phyloP scores from a whole-genome alignment of 2,329 filamentous ascomycete species.

The Aquanectria penicillioides region DNA sequence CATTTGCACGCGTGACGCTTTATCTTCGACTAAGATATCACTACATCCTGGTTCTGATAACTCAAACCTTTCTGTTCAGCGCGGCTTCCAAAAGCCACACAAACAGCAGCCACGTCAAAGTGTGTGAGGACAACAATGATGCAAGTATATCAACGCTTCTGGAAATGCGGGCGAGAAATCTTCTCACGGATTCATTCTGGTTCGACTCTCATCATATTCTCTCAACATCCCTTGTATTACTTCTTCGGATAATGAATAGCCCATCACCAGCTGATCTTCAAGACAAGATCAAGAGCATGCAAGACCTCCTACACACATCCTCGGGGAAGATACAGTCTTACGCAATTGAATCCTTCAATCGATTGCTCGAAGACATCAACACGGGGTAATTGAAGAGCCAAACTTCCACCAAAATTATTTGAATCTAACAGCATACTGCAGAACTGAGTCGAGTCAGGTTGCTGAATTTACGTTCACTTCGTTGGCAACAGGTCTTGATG shows the following conservation, averaged over 20 bases:
- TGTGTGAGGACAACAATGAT: not conserved
- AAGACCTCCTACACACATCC: not conserved
- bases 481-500: no score
- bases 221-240: not conserved
- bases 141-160: not conserved
- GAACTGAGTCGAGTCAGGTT: no score
- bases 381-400: no score
- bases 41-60: not conserved
- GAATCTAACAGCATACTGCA: no score
- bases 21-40: not conserved
- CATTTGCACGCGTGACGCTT: not conserved
- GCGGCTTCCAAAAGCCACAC: not conserved
- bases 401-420: no score
- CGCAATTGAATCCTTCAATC: not conserved
- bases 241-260: not conserved
- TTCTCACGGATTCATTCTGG: not conserved
- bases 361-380: not conserved
- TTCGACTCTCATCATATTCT: constrained; percentile 1
- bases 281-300: not conserved
- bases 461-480: no score
- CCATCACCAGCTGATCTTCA: not conserved
- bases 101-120: not conserved
- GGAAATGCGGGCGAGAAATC: not conserved
- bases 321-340: not conserved
- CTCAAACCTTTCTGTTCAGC: not conserved